phyloP scores from a whole-genome alignment of 805 yeast genomes.

The Candida ascalaphidarum region DNA sequence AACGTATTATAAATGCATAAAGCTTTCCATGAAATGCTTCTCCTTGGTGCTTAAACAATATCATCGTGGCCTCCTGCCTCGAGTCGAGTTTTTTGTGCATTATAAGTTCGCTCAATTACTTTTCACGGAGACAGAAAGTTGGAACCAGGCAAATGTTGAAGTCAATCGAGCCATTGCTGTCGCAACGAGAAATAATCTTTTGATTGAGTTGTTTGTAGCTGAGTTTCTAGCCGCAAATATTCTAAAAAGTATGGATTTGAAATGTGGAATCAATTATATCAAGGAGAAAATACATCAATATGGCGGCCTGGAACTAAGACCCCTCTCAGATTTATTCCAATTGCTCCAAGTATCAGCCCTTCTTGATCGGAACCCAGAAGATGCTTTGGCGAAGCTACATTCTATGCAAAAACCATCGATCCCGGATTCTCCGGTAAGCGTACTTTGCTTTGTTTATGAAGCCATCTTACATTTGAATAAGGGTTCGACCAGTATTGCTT shows the following conservation, averaged over 20 bases:
- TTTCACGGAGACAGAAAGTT: slow-evolving; percentile 32
- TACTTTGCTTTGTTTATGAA: slow-evolving; percentile 16
- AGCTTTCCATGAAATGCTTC: slow-evolving; percentile 28
- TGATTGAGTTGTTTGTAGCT: slow-evolving; percentile 14
- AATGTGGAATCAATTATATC: slow-evolving; percentile 20
- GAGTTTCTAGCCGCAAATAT: slow-evolving; percentile 32
- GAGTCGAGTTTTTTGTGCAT: slow-evolving; percentile 20
- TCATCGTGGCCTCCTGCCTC: slow-evolving; percentile 16
- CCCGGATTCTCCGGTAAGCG: slow-evolving; percentile 9
- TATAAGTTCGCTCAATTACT: slow-evolving; percentile 29
- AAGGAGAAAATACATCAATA: slow-evolving; percentile 14
- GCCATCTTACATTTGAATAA: slow-evolving; percentile 20
- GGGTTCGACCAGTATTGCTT: slow-evolving; percentile 15
- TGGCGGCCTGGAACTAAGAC: slow-evolving; percentile 4
- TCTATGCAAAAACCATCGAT: slow-evolving; percentile 4
- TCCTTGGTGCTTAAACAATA: slow-evolving; percentile 23
- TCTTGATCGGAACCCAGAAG: slow-evolving; percentile 14
- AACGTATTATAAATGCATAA: slow-evolving; percentile 21
- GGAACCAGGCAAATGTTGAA: slow-evolving; percentile 32
- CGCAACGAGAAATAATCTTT: slow-evolving; percentile 15
- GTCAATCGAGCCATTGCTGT: slow-evolving; percentile 20
- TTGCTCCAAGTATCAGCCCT: slow-evolving; percentile 22
- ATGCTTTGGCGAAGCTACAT: slow-evolving; percentile 14
- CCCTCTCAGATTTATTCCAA: slow-evolving; percentile 17
- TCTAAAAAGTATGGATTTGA: slow-evolving; percentile 16